phyloP scores from a whole-genome alignment of 257 asterid genomes.

The Solanum virginianum region DNA sequence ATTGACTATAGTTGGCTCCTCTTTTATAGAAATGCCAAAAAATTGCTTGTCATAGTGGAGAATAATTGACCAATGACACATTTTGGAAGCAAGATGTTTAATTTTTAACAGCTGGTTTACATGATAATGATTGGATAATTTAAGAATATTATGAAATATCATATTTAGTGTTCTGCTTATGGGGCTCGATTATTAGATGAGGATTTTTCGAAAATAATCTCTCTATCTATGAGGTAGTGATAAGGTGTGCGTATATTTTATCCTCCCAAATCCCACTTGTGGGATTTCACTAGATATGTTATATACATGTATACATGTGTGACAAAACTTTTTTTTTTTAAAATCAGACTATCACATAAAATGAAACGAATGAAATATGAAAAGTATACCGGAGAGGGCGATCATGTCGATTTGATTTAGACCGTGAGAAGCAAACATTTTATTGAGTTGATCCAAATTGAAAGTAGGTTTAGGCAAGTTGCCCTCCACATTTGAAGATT shows the following conservation, averaged over 20 bases:
- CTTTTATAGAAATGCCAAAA: neutral
- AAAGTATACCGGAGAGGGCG: constrained; percentile 61
- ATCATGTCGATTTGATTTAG: constrained; percentile 57
- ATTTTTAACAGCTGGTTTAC: neutral
- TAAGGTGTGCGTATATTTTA: too few relatives aligned
- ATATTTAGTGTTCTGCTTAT: too few relatives aligned
- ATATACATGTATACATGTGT: neutral
- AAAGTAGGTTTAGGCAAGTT: constrained; percentile 55
- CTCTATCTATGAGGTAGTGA: too few relatives aligned
- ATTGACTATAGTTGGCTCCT: neutral
- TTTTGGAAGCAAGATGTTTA: neutral
- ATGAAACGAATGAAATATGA: neutral
- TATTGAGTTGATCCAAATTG: constrained; percentile 49
- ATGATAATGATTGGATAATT: neutral
- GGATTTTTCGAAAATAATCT: too few relatives aligned
- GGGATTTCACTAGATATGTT: too few relatives aligned
- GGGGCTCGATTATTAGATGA: too few relatives aligned
- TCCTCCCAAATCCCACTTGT: too few relatives aligned
- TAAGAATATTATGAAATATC: neutral
- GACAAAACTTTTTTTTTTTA: neutral
- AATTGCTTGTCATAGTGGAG: neutral
- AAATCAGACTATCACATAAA: too few relatives aligned
- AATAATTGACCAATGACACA: neutral
- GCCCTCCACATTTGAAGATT: constrained; percentile 43
- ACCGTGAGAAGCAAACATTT: constrained; percentile 49